phyloP scores from a whole-genome alignment of 1,139 yeast species.

The Blastobotrys aristatus region DNA sequence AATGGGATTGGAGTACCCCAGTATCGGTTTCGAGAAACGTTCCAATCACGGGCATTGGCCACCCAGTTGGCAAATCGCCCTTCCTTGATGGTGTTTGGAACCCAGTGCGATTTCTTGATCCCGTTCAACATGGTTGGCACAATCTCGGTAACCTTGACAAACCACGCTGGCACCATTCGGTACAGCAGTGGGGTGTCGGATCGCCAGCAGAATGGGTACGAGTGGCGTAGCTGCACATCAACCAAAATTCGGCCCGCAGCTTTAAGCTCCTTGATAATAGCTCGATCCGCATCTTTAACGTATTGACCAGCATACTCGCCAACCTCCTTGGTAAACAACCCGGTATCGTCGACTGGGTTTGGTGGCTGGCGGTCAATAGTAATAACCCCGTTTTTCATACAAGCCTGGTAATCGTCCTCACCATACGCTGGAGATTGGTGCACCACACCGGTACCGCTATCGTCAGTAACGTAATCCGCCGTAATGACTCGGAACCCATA shows the following conservation, averaged over 20 bases:
- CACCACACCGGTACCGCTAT: conserved; percentile 98
- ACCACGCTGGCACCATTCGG: conserved; percentile 98
- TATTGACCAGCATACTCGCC: conserved; percentile 73
- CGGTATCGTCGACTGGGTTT: conserved; percentile 89
- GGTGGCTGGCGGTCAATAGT: conserved; percentile 70
- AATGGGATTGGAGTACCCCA: conserved; percentile 99
- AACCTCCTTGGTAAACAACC: conserved; percentile 72
- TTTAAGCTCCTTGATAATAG: conserved; percentile 78
- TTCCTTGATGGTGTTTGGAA: conserved; percentile 82
- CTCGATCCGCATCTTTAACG: conserved; percentile 94
- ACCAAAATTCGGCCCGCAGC: conserved; percentile 70
- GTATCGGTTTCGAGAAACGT: conserved; percentile 93
- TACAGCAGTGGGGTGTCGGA: conserved; percentile 96
- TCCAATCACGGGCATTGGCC: conserved; percentile 98
- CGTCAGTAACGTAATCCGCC: conserved; percentile 82
- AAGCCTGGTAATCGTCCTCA: conserved; percentile 93
- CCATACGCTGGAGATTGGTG: conserved; percentile 99
- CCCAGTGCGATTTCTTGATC: conserved; percentile 89
- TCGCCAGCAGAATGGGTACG: conserved; percentile 99
- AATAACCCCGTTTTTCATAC: conserved; percentile 70
- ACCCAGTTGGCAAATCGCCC: conserved; percentile 97
- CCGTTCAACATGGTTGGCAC: conserved; percentile 86
- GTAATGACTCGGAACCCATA: conserved; percentile 71
- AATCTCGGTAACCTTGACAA: conserved; percentile 80
- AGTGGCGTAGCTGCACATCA: conserved; percentile 82